Percentiles rank a stretch among this genome's conserved stretches.
Evolutionary conservation across 345 rosid species (phyloP).

Genomic region (Melastoma malabathricum): DNA sequence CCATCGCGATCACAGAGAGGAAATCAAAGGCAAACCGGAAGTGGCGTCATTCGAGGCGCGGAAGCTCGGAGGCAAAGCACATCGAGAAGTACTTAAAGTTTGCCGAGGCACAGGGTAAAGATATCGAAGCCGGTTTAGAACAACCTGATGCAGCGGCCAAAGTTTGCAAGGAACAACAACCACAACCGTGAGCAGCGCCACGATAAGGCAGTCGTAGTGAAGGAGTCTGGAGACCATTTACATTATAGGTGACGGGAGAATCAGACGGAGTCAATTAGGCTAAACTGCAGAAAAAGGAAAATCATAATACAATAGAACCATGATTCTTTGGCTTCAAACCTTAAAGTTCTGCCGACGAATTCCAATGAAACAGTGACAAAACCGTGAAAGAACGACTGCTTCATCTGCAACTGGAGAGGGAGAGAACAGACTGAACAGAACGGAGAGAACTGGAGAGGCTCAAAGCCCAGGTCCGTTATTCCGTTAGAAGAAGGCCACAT

Average conservation of each 20-base stretch:
- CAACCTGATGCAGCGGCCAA: neutral
- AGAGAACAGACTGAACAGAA: no score
- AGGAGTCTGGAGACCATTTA: no score
- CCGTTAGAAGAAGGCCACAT: no score
- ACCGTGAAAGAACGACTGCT: no score
- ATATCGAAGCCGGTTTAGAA: slow-evolving; percentile 25
- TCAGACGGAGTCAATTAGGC: neutral
- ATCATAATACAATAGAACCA: no score
- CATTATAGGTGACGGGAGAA: no score
- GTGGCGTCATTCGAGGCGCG: slow-evolving; percentile 26
- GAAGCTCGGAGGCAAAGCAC: slow-evolving; percentile 28
- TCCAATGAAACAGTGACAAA: no score
- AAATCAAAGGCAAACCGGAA: slow-evolving; percentile 19
- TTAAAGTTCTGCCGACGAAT: no score
- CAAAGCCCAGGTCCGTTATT: no score
- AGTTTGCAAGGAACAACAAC: neutral
- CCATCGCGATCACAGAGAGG: slow-evolving; percentile 30
- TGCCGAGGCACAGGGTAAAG: slow-evolving; percentile 14
- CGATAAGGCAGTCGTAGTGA: neutral
- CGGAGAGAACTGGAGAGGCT: no score
- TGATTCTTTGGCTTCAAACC: no score
- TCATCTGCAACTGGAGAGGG: no score
- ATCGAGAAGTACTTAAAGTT: slow-evolving; percentile 38
- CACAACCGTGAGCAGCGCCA: neutral
- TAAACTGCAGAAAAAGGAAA: neutral